Percentiles rank a stretch among this genome's conserved stretches.
These are phyloP conservation scores for Scleroderma bovista DNA, from an alignment of 768 basidiomycete species.

Conservation along the genomic window DNA sequence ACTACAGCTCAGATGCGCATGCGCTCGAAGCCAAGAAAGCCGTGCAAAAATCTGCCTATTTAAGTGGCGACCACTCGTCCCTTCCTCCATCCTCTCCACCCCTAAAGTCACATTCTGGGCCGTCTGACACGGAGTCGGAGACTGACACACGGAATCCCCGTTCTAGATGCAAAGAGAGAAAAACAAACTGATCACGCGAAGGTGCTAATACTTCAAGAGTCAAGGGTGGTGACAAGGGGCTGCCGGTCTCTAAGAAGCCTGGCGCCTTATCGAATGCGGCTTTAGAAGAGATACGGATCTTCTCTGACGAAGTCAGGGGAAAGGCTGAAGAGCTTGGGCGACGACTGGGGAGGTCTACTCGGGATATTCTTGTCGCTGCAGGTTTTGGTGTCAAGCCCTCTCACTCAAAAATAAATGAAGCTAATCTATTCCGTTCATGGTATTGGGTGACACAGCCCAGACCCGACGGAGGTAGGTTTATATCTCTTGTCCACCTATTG, in stretches of 20 bases:
- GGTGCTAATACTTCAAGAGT: neutral
- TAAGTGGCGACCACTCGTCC: neutral
- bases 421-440: neutral
- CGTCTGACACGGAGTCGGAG: no score
- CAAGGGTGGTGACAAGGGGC: neutral
- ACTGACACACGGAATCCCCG: neutral
- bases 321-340: neutral
- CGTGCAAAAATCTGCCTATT: no score
- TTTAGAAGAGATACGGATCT: neutral
- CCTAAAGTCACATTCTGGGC: neutral
- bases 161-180: neutral
- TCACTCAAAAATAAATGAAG: neutral
- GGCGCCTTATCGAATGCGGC: neutral
- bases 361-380: neutral
- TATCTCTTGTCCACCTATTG: neutral
- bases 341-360: neutral
- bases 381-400: neutral
- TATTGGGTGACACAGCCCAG: neutral
- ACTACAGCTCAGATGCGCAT: neutral
- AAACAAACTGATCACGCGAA: neutral
- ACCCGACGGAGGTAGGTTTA: neutral
- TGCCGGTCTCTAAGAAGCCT: neutral
- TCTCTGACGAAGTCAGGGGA: neutral
- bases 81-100: neutral
- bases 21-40: no score